These are phyloP conservation scores for Globisporangium acanthophoron DNA, from an alignment of 352 stramenopile species.

Conservation along the genomic window DNA sequence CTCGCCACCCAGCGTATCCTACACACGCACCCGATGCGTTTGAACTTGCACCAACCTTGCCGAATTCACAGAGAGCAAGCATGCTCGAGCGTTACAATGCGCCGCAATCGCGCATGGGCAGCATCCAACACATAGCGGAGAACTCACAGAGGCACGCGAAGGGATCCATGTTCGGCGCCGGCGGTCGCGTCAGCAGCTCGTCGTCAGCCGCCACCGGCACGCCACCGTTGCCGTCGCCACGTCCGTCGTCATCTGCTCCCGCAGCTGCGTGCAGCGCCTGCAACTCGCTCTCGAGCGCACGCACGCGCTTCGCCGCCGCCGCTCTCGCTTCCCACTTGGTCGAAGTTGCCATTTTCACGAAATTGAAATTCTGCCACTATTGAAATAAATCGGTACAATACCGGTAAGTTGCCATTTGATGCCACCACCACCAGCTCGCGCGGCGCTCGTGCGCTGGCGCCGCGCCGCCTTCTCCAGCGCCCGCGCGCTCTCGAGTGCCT, in stretches of 20 bases:
- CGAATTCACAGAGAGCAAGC: neutral
- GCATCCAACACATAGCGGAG: too few relatives aligned
- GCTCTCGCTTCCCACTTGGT: neutral
- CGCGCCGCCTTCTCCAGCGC: neutral
- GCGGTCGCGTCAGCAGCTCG: neutral
- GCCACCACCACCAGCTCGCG: neutral
- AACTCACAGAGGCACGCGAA: constrained; percentile 44
- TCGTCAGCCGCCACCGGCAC: too few relatives aligned
- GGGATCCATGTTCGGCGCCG: constrained; percentile 31
- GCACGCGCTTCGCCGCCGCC: constrained; percentile 1
- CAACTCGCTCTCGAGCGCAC: constrained; percentile 10
- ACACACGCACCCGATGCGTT: constrained; percentile 29
- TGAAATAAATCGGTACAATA: neutral
- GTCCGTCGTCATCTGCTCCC: neutral
- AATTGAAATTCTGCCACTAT: neutral
- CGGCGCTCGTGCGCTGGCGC: neutral
- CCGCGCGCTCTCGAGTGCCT: too few relatives aligned
- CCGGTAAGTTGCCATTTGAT: neutral
- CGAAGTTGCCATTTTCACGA: neutral
- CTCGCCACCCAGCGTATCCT: too few relatives aligned
- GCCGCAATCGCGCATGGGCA: too few relatives aligned
- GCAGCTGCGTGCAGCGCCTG: neutral
- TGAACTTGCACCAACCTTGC: constrained; percentile 44
- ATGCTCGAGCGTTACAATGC: too few relatives aligned
- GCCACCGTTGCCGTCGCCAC: neutral